Base-by-base conservation (phyloP, 805 yeast species). In the Wickerhamiella kazuoi region DNA sequence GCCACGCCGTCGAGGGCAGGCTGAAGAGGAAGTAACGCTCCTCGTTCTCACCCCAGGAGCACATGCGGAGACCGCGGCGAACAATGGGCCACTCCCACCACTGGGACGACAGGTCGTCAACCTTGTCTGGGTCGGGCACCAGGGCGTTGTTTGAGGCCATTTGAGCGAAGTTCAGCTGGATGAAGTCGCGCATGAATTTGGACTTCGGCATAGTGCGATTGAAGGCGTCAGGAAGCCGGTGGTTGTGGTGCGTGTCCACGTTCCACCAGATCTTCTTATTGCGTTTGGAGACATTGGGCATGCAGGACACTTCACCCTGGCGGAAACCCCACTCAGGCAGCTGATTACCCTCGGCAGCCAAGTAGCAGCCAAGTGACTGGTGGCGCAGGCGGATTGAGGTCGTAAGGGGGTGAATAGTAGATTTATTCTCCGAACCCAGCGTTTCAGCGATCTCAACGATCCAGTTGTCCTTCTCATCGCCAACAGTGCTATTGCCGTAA, bases 251-350 rank as follows among this genome's bases (percentile, higher is more conserved):
- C 48, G 69, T 69, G 56, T 80, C 93, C 41, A 80, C 56, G 57
- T 80, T 80, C 93, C 93, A 80, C 78, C 80, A 74, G 7, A 84
- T 73, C 40, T 69, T 64, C 52, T 73, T 72, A 55, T 79, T 83
- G 39, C 63, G 63, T 9, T 57, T 46, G 21, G 71, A 58, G 52
- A 74, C 62, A 36, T 49, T 46, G 21, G 57, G 56, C 40, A 57
- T 52, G 62, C 99, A 90, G 1, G 76, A 77, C 46, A 90, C 87
- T 64, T 90, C 99, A 46, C 94, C 94, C 65, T 90, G 99, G 56
- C 83, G 73, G 71, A 87, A 80, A 1, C 79, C 98, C 99, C 99
- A 90, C 14, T 82, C 96, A 16, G 99, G 98, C 43, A 90, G 71
- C 33, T 72, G 55, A 42, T 70, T 75, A 52, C 81, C 94, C 50